Conservation (phyloP, 176 grass and related monocot genomes). For the Musa troglodytarum region DNA sequence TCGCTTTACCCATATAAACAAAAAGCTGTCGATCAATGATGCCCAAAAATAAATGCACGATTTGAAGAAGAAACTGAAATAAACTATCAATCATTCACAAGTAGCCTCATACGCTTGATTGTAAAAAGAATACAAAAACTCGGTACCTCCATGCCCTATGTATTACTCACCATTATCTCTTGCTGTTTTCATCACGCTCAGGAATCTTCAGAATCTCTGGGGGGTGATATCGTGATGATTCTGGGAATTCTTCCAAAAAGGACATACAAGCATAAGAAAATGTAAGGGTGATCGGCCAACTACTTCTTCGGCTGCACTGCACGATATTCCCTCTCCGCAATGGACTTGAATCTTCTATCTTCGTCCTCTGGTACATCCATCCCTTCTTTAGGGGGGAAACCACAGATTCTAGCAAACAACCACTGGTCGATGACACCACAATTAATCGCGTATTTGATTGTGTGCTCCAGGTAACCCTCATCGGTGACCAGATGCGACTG, state of each 20-base stretch:
- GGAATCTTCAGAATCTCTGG: too few species aligned
- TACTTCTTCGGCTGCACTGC: conserved; percentile 21
- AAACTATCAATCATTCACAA: too few species aligned
- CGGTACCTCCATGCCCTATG: too few species aligned
- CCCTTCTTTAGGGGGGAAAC: conserved; percentile 44
- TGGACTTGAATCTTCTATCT: conserved; percentile 22
- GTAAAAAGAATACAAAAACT: too few species aligned
- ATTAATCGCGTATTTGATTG: conserved; percentile 47
- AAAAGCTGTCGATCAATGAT: too few species aligned
- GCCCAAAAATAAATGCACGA: too few species aligned
- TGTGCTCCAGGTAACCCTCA: conserved; percentile 50
- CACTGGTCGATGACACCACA: conserved; percentile 69
- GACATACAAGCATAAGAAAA: neutral
- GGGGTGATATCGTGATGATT: neutral
- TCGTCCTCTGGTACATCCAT: conserved; percentile 10
- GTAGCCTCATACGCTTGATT: too few species aligned
- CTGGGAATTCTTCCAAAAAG: neutral
- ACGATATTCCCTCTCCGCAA: conserved; percentile 54
- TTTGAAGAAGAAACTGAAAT: too few species aligned
- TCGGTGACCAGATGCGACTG: conserved; percentile 48
- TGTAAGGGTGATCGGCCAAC: neutral
- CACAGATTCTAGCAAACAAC: conserved; percentile 36
- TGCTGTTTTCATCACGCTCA: too few species aligned
- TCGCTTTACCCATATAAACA: too few species aligned
- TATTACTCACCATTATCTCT: too few species aligned